phyloP scores from a whole-genome alignment of 192 early-diverging fungal species.

The Diversispora eburnea region DNA sequence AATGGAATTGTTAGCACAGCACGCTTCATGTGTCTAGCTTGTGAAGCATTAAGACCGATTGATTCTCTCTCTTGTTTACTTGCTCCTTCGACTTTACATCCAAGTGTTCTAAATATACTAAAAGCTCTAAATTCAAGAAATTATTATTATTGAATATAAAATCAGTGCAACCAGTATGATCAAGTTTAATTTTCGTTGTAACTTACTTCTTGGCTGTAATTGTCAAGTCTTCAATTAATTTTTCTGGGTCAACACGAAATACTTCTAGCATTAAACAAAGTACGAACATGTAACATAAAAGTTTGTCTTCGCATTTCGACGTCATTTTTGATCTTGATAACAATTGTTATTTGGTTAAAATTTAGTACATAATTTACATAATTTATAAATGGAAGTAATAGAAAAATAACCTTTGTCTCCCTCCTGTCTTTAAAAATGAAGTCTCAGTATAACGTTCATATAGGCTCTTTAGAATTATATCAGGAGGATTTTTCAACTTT shows the following conservation, averaged over 20 bases:
- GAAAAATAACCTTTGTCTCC: background rate
- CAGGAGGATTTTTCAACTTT: constrained; percentile 53
- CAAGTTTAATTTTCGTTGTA: background rate
- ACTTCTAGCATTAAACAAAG: constrained; percentile 69
- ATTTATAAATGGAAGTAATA: background rate
- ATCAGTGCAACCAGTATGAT: background rate
- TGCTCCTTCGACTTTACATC: constrained; percentile 43
- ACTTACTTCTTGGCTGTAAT: background rate
- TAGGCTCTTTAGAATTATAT: constrained; percentile 55
- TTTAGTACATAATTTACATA: background rate
- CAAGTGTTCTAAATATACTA: constrained; percentile 43
- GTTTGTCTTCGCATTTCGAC: constrained; percentile 64
- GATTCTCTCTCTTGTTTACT: constrained; percentile 36
- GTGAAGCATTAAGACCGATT: constrained; percentile 9
- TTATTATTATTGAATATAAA: background rate
- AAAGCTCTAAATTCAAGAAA: constrained; percentile 45
- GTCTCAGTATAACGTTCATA: constrained; percentile 63
- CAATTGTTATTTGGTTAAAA: background rate
- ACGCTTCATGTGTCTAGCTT: constrained; percentile 28
- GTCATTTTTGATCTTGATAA: constrained; percentile 45
- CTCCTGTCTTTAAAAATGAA: constrained; percentile 27
- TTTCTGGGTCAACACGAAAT: constrained; percentile 60
- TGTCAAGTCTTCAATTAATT: constrained; percentile 60
- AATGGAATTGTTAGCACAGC: constrained; percentile 38
- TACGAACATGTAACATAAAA: constrained; percentile 73